A percentile compares a stretch with the other conserved stretches of the same genome.
Evolutionary conservation across 495 filamentous ascomycete species (phyloP).

Genomic region (Hypoxylon intermedium): DNA sequence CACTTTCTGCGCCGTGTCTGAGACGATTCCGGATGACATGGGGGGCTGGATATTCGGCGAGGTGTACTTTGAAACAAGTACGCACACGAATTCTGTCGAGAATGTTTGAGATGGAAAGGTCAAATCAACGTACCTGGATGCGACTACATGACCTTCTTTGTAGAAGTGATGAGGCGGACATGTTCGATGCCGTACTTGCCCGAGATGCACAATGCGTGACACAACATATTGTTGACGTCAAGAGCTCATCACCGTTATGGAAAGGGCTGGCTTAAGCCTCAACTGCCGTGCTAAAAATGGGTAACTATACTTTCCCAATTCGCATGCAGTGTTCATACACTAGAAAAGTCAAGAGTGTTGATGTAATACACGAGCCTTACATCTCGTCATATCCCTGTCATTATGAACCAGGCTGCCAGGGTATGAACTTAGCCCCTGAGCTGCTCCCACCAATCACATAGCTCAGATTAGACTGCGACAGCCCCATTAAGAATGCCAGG

Average conservation of each 20-base stretch:
- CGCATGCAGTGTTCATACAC: no score
- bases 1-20: conserved; percentile 28
- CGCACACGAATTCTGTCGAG: no score
- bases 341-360: no score
- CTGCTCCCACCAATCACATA: conserved; percentile 15
- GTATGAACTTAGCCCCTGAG: no score
- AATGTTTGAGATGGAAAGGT: no score
- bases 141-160: conserved; percentile 11
- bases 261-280: neutral
- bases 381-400: conserved; percentile 36
- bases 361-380: conserved; percentile 11
- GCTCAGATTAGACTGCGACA: conserved; percentile 15
- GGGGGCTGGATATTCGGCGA: neutral
- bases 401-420: conserved; percentile 6
- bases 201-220: conserved; percentile 5
- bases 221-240: conserved; percentile 34
- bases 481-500: conserved; percentile 24
- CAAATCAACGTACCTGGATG: no score
- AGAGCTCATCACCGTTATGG: conserved; percentile 8
- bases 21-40: conserved; percentile 27
- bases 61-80: no score
- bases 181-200: conserved; percentile 1
- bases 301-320: conserved; percentile 9
- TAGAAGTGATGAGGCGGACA: neutral
- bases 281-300: conserved; percentile 5